A percentile compares a stretch with the other conserved stretches of the same genome.
Evolutionary conservation across 2,329 filamentous ascomycete species (phyloP).

Genomic region (Davidsoniella virescens): DNA sequence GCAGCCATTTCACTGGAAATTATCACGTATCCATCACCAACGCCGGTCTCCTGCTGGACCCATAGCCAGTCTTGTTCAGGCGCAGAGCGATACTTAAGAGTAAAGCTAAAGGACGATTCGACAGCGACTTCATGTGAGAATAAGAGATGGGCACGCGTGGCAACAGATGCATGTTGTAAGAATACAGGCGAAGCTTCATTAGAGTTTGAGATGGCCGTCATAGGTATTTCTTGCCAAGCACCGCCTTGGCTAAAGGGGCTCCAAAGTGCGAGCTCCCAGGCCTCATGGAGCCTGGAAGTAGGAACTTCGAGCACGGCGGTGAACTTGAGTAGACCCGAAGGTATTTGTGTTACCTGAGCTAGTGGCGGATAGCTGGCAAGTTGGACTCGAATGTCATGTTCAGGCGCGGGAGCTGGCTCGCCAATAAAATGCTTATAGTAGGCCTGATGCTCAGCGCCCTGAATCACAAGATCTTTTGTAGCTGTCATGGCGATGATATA

Average conservation of each 20-base stretch:
- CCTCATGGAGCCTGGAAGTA: constrained; percentile 31
- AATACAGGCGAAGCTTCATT: not conserved
- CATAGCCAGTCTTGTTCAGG: constrained; percentile 47
- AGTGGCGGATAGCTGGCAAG: constrained; percentile 47
- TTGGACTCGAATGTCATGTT: constrained; percentile 1
- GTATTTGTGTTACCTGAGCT: constrained; percentile 53
- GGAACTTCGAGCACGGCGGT: constrained; percentile 55
- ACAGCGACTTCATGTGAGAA: constrained; percentile 10
- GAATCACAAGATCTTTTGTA: constrained; percentile 7
- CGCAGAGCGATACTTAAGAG: constrained; percentile 48
- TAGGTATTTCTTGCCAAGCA: constrained; percentile 35
- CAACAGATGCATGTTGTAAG: not conserved
- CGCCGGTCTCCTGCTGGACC: constrained; percentile 47
- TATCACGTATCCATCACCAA: constrained; percentile 46
- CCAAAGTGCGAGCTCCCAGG: constrained; percentile 66
- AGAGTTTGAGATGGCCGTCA: constrained; percentile 22
- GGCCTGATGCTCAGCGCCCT: constrained; percentile 6
- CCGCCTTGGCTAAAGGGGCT: constrained; percentile 36
- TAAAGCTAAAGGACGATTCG: constrained; percentile 31
- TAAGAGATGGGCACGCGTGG: not conserved
- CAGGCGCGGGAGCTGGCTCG: not conserved
- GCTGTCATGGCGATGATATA: not conserved
- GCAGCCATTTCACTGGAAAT: constrained; percentile 23
- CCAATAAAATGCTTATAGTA: constrained; percentile 6
- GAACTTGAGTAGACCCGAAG: constrained; percentile 36